phyloP scores from a whole-genome alignment of 2,329 filamentous ascomycete genomes.

The Alternaria ventricosa region DNA sequence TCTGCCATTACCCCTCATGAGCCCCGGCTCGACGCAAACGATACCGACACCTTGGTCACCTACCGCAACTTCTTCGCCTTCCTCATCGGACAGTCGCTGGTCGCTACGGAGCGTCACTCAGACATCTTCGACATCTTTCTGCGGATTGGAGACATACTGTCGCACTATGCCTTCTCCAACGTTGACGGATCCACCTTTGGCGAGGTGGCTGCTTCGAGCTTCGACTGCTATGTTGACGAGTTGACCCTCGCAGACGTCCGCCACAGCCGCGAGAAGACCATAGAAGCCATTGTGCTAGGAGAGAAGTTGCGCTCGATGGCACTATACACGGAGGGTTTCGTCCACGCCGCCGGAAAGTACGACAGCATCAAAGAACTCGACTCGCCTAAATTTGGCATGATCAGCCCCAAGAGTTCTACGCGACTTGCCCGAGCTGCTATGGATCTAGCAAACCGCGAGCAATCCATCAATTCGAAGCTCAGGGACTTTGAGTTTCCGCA shows the following conservation, averaged over 20 bases:
- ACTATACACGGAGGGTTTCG: conserved; percentile 90
- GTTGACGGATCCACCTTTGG: conserved; percentile 69
- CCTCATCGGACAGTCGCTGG: conserved; percentile 65
- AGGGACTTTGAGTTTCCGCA: conserved; percentile 90
- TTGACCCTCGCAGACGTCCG: conserved; percentile 79
- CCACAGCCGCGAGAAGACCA: conserved; percentile 81
- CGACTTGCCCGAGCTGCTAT: conserved; percentile 83
- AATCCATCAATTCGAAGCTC: conserved; percentile 74
- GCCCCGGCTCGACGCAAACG: conserved; percentile 51
- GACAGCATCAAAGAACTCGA: conserved; percentile 73
- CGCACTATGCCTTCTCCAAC: conserved; percentile 66
- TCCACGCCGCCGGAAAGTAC: conserved; percentile 86
- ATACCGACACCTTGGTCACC: conserved; percentile 63
- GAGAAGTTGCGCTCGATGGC: conserved; percentile 83
- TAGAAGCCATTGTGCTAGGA: conserved; percentile 87
- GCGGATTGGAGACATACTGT: conserved; percentile 64
- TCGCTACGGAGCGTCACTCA: conserved; percentile 62
- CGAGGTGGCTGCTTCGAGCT: conserved; percentile 68
- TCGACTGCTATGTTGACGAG: conserved; percentile 78
- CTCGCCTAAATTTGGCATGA: conserved; percentile 71
- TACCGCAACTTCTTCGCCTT: conserved; percentile 71
- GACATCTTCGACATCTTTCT: conserved; percentile 67
- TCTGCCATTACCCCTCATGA: conserved; percentile 43
- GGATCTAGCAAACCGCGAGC: conserved; percentile 76
- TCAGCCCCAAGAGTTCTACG: conserved; percentile 75